These are phyloP conservation scores for Penicillium sp. DNA, from an alignment of 2,329 filamentous ascomycete genomes.

Conservation along the genomic window DNA sequence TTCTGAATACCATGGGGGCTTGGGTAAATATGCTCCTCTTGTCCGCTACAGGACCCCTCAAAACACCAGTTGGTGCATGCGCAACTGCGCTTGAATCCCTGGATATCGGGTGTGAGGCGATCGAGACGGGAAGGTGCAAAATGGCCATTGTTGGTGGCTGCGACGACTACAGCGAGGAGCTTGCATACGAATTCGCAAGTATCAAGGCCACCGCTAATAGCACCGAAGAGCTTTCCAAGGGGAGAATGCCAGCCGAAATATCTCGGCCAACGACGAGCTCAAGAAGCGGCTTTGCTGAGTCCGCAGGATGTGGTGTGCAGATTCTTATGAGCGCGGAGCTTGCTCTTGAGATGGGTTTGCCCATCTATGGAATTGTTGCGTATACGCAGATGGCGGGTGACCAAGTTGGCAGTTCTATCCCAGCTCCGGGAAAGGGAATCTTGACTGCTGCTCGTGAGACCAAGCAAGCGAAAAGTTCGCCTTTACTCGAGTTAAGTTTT, in stretches of 20 bases:
- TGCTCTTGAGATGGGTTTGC: conserved; percentile 18
- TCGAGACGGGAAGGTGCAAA: conserved; percentile 93
- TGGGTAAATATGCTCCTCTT: conserved; percentile 99
- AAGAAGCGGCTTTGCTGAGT: conserved; percentile 96
- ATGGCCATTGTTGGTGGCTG: conserved; percentile 96
- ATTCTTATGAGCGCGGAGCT: conserved; percentile 15
- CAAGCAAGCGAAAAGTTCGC: conserved; percentile 83
- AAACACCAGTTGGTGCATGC: conserved; percentile 95
- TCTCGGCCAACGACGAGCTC: conserved; percentile 93
- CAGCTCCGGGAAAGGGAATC: conserved; percentile 85
- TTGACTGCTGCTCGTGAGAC: conserved; percentile 86
- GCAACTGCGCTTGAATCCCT: conserved; percentile 94
- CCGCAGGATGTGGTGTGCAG: conserved; percentile 79
- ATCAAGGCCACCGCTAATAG: conserved; percentile 99
- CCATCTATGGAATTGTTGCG: conserved; percentile 16
- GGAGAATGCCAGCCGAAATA: conserved; percentile 92
- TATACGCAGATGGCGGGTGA: conserved; percentile 66
- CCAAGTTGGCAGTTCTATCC: conserved; percentile 95
- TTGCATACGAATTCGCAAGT: conserved; percentile 97
- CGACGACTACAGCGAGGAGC: conserved; percentile 97
- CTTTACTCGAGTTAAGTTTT: conserved; percentile 93
- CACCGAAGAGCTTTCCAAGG: conserved; percentile 88
- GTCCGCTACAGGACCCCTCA: conserved; percentile 94
- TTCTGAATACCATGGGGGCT: conserved; percentile 99
- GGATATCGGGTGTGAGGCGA: conserved; percentile 95